Evolutionary conservation across 768 basidiomycete genomes (phyloP).

Genomic region (Suillus occidentalis): DNA sequence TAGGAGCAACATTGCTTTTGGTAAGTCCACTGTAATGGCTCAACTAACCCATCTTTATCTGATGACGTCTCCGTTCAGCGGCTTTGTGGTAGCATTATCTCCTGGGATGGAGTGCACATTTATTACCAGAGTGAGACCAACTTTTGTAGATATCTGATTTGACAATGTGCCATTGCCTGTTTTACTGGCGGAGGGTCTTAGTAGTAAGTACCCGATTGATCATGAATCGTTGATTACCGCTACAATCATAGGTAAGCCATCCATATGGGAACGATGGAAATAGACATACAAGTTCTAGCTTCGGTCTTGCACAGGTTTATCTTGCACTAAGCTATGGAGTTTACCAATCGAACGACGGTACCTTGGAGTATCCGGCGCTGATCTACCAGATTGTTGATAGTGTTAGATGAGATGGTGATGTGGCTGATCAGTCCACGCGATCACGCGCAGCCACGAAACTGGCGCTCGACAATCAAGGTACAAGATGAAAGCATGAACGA

Average conservation of each 20-base stretch:
- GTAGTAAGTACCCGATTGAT: no score
- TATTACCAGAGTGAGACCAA: neutral
- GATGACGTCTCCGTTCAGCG: neutral
- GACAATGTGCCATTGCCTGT: neutral
- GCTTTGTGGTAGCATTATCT: neutral
- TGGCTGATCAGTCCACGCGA: neutral
- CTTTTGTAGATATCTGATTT: neutral
- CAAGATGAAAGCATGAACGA: neutral
- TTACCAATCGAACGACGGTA: neutral
- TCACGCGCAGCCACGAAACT: neutral
- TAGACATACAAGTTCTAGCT: neutral
- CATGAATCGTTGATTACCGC: neutral
- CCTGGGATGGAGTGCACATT: neutral
- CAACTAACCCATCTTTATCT: neutral
- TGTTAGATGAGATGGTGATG: neutral
- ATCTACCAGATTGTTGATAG: neutral
- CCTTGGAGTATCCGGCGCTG: neutral
- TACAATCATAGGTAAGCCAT: neutral
- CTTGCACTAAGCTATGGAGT: neutral
- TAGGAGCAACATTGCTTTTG: constrained; percentile 22
- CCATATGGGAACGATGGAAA: neutral
- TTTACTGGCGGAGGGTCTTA: neutral
- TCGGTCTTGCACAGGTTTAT: neutral
- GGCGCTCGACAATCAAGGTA: neutral
- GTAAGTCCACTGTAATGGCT: neutral